These are phyloP conservation scores for Aspergillus caelatus DNA, from an alignment of 2,329 filamentous ascomycete species.

Conservation along the genomic window DNA sequence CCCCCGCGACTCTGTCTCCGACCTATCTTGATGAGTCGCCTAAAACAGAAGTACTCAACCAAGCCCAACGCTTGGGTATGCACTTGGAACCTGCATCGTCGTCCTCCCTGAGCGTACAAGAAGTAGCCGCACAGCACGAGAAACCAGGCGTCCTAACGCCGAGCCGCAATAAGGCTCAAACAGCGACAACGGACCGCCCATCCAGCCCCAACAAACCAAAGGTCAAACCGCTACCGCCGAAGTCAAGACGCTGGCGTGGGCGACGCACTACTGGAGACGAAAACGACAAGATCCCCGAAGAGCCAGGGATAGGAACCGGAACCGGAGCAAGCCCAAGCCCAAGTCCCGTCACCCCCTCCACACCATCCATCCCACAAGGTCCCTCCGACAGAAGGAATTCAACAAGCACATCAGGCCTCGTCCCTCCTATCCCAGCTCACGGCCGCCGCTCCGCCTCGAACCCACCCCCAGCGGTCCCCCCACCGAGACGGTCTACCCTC, in stretches of 20 bases:
- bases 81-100: slow-evolving; percentile 69
- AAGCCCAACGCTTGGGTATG: slow-evolving; percentile 61
- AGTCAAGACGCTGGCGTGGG: slow-evolving; percentile 47
- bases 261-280: slow-evolving; percentile 37
- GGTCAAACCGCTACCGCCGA: slow-evolving; percentile 46
- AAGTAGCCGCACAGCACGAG: slow-evolving; percentile 78
- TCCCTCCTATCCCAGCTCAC: slow-evolving; percentile 26
- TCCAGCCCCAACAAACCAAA: slow-evolving; percentile 28
- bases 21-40: slow-evolving; percentile 16
- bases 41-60: slow-evolving; percentile 15
- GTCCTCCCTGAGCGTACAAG: slow-evolving; percentile 74
- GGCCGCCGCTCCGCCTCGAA: slow-evolving; percentile 37
- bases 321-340: slow-evolving; percentile 6
- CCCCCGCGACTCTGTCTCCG: slow-evolving; percentile 53
- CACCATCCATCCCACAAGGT: slow-evolving; percentile 15
- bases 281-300: slow-evolving; percentile 32
- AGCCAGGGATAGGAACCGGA: slow-evolving; percentile 18
- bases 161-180: slow-evolving; percentile 56
- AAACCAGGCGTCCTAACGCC: slow-evolving; percentile 82
- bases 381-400: slow-evolving; percentile 27
- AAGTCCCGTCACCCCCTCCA: neutral
- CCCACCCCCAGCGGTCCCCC: slow-evolving; percentile 45
- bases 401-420: slow-evolving; percentile 25
- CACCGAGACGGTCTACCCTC: slow-evolving; percentile 42
- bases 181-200: slow-evolving; percentile 19